phyloP scores from a whole-genome alignment of 148 eudicot genomes.

The Camellia sinensis region DNA sequence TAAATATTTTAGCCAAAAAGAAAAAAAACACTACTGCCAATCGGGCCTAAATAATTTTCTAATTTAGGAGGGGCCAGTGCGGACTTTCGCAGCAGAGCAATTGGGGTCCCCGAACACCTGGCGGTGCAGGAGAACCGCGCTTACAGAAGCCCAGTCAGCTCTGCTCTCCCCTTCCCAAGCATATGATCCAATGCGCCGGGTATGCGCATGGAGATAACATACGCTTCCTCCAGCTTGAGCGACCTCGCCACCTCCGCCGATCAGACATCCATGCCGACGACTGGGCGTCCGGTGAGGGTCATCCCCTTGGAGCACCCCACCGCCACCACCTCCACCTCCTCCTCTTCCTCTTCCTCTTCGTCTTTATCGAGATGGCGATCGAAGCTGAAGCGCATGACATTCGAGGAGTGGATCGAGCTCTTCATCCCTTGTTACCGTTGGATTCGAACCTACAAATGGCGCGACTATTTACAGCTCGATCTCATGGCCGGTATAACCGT shows the following conservation, averaged over 20 bases:
- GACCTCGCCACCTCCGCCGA: slow-evolving; percentile 3
- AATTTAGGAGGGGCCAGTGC: no score
- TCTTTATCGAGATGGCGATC: slow-evolving; percentile 38
- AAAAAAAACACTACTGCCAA: no score
- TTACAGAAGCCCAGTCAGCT: no score
- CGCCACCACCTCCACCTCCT: slow-evolving; percentile 30
- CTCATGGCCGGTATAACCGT: slow-evolving; percentile 85
- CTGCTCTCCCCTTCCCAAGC: no score
- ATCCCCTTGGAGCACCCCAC: slow-evolving; percentile 60
- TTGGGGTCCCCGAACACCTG: no score
- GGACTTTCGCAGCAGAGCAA: no score
- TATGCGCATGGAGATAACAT: slow-evolving; percentile 40
- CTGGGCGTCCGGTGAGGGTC: slow-evolving; percentile 53
- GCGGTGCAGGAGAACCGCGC: no score
- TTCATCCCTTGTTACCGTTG: slow-evolving; percentile 87
- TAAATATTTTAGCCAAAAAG: no score
- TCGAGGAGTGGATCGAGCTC: slow-evolving; percentile 63
- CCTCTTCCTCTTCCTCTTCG: slow-evolving; percentile 31
- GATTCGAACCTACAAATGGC: slow-evolving; percentile 58
- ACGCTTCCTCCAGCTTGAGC: slow-evolving; percentile 56
- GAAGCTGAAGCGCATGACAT: slow-evolving; percentile 60
- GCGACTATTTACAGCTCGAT: slow-evolving; percentile 70
- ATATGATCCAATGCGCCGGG: slow-evolving; percentile 17
- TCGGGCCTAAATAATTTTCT: no score
- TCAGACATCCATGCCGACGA: slow-evolving; percentile 17